A percentile compares a stretch with the other conserved stretches of the same genome.
Conservation (phyloP, 1,284 basidiomycete genomes). For the Ganoderma meredithae region DNA sequence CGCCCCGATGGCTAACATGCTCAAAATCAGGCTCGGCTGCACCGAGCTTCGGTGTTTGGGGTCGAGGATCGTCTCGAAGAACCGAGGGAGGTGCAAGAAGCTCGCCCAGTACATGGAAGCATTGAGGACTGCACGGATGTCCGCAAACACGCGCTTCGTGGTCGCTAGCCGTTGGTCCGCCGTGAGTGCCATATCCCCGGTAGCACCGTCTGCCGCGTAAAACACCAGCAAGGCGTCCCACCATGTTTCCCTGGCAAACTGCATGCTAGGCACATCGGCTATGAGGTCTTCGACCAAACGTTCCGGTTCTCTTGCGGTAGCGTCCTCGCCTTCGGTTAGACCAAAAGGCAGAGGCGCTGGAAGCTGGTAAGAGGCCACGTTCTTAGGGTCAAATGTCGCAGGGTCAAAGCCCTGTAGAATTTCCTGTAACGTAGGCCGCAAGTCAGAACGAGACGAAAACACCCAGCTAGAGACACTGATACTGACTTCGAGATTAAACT, state of each 20-base stretch:
- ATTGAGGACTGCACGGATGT: conserved; percentile 69
- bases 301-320: background rate
- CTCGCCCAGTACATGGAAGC: conserved; percentile 72
- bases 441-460: background rate
- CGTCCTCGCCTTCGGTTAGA: background rate
- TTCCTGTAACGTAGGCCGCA: background rate
- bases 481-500: background rate
- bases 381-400: conserved; percentile 12
- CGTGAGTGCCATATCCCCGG: conserved; percentile 38
- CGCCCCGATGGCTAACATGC: conserved; percentile 67
- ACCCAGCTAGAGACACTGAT: no score
- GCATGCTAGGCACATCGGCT: conserved; percentile 57
- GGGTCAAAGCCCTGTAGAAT: conserved; percentile 23
- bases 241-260: conserved; percentile 75
- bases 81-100: conserved; percentile 72
- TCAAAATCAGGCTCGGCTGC: conserved; percentile 71
- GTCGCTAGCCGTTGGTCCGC: conserved; percentile 53
- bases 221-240: conserved; percentile 72
- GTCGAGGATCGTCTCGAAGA: conserved; percentile 65
- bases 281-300: background rate
- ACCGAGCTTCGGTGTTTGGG: conserved; percentile 56
- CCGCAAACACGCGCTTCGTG: conserved; percentile 53
- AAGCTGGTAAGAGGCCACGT: conserved; percentile 4
- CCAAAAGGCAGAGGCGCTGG: background rate
- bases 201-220: conserved; percentile 50